Evolutionary conservation across 2,329 filamentous ascomycete genomes (phyloP).

Genomic region (Phyllosticta paracitricarpa): DNA sequence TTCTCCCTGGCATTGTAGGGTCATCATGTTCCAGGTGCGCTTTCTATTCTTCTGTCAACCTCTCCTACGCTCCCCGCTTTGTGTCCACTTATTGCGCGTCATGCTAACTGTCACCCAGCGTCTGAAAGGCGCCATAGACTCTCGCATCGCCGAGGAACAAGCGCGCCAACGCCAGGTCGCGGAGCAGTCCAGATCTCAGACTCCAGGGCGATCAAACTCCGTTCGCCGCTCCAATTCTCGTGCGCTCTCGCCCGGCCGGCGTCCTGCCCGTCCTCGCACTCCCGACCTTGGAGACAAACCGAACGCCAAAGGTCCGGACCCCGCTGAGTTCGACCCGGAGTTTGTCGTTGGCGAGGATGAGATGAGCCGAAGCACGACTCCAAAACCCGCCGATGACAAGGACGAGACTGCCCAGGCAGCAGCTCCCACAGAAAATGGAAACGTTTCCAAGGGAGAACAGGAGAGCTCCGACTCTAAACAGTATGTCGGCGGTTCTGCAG

Average conservation of each 20-base stretch:
- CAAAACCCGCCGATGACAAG: constrained; percentile 37
- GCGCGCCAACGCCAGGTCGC: constrained; percentile 54
- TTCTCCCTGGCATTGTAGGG: constrained; percentile 8
- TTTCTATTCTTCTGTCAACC: background rate
- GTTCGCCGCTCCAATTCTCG: constrained; percentile 37
- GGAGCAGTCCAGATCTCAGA: constrained; percentile 37
- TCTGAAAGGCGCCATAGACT: constrained; percentile 75
- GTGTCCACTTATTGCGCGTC: background rate
- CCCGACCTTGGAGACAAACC: constrained; percentile 23
- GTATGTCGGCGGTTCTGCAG: constrained; percentile 20
- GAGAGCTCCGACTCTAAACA: constrained; percentile 18
- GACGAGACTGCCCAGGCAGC: constrained; percentile 15
- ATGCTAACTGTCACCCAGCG: constrained; percentile 40
- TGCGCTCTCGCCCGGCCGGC: constrained; percentile 28
- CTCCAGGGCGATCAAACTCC: constrained; percentile 34
- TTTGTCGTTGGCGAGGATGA: constrained; percentile 78
- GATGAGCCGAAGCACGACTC: constrained; percentile 52
- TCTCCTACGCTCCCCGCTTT: background rate
- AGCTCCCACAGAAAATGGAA: constrained; percentile 15
- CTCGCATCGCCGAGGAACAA: constrained; percentile 84
- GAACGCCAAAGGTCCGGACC: constrained; percentile 59
- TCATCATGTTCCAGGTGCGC: constrained; percentile 27
- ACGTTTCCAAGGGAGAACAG: constrained; percentile 22
- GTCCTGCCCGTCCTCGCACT: constrained; percentile 22
- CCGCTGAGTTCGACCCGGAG: constrained; percentile 75